Evolutionary conservation across 2,329 filamentous ascomycete genomes (phyloP).

Genomic region (Colletotrichum orchidophilum): DNA sequence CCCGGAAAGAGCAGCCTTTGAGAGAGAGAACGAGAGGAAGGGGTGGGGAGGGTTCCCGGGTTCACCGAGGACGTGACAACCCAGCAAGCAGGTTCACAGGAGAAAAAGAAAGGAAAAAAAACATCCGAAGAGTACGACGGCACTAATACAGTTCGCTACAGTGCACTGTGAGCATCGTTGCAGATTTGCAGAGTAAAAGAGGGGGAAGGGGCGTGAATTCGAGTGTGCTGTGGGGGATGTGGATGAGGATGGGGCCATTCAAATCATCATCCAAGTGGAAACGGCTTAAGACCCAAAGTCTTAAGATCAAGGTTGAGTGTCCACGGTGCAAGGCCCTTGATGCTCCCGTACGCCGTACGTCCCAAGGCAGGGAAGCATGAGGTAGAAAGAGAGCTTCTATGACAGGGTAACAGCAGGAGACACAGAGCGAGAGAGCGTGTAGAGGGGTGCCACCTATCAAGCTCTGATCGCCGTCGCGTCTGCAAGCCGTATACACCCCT

Average conservation of each 20-base stretch:
- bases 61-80: neutral
- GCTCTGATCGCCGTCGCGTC: conserved; percentile 25
- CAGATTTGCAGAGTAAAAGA: neutral
- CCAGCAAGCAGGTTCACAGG: neutral
- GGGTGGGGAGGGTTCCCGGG: neutral
- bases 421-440: neutral
- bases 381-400: neutral
- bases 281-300: neutral
- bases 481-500: conserved; percentile 16
- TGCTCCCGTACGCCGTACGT: neutral
- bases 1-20: neutral
- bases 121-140: conserved; percentile 15
- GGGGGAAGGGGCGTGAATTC: neutral
- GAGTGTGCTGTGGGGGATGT: neutral
- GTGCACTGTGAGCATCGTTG: conserved; percentile 17
- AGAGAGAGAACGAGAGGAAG: too few species aligned
- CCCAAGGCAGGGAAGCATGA: conserved; percentile 14
- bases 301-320: conserved; percentile 4
- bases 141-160: conserved; percentile 15
- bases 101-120: neutral
- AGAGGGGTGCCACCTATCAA: conserved; percentile 9
- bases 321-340: neutral
- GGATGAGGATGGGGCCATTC: neutral
- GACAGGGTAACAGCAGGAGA: neutral
- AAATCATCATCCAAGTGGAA: neutral